A percentile compares a stretch with the other conserved stretches of the same genome.
phyloP scores from a whole-genome alignment of 257 asterid species.

The Gentiana dahurica region DNA sequence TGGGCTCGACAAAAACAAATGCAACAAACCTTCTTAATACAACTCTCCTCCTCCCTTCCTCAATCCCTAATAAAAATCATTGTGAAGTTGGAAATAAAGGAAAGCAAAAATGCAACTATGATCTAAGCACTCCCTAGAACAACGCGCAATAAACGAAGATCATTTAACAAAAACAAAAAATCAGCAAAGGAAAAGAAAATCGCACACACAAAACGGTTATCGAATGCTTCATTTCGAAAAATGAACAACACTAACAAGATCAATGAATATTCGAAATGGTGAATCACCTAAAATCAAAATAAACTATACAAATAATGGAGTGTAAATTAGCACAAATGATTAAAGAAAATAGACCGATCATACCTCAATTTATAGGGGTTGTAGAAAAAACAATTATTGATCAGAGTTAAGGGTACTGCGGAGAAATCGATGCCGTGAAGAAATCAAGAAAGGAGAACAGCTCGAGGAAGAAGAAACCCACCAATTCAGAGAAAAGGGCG shows the following conservation, averaged over 20 bases:
- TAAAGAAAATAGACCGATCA: constrained; percentile 4
- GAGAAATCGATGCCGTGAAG: constrained; percentile 18
- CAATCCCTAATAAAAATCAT: no score
- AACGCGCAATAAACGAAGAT: background rate
- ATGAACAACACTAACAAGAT: constrained; percentile 12
- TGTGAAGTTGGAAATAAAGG: background rate
- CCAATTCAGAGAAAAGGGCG: no score
- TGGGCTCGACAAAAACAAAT: no score
- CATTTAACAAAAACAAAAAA: background rate
- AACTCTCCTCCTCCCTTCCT: no score
- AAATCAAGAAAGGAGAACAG: constrained; percentile 3
- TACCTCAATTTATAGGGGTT: constrained; percentile 13
- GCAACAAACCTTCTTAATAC: no score
- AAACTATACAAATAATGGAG: background rate
- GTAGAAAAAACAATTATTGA: constrained; percentile 2
- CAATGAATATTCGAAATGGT: constrained; percentile 4
- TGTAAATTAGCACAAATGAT: constrained; percentile 1
- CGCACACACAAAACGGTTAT: no score
- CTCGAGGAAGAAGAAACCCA: no score
- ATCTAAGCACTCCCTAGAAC: constrained; percentile 5
- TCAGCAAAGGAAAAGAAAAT: background rate
- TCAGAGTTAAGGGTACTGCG: constrained; percentile 8
- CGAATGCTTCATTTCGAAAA: background rate
- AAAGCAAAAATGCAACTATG: background rate
- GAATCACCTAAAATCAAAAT: constrained; percentile 3